phyloP scores from a whole-genome alignment of 306 rosid species.

The Malus orientalis region DNA sequence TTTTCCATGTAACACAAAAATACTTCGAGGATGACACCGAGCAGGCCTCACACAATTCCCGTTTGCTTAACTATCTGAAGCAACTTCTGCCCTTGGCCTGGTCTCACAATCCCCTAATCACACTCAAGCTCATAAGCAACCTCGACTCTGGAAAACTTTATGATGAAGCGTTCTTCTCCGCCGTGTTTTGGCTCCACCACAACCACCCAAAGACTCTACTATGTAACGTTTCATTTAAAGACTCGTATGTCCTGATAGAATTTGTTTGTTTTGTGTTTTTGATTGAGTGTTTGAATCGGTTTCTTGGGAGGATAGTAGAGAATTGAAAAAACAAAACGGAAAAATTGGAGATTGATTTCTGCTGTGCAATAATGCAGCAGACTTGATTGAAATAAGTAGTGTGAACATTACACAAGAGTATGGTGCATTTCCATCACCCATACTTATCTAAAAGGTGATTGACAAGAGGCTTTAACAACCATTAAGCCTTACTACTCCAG shows the following conservation, averaged over 20 bases:
- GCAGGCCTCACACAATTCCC: neutral
- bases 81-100: neutral
- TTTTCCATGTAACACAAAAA: neutral
- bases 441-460: too few species aligned
- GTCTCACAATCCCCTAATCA: neutral
- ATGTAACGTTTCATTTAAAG: neutral
- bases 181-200: neutral
- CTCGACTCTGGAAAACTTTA: neutral
- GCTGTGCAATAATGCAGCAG: too few species aligned
- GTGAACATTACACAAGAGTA: too few species aligned
- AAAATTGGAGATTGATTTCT: too few species aligned
- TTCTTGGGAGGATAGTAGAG: too few species aligned
- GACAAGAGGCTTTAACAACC: too few species aligned
- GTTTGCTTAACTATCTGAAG: neutral
- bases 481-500: too few species aligned
- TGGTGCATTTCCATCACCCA: too few species aligned
- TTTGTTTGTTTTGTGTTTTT: too few species aligned
- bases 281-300: too few species aligned
- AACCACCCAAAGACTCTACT: neutral
- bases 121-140: neutral
- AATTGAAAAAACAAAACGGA: too few species aligned
- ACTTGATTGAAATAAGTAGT: too few species aligned
- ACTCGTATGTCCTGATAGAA: neutral
- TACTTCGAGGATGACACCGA: neutral
- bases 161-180: neutral